Base-by-base conservation (phyloP, 1,284 basidiomycete species). In the Prillingera fragicola region DNA sequence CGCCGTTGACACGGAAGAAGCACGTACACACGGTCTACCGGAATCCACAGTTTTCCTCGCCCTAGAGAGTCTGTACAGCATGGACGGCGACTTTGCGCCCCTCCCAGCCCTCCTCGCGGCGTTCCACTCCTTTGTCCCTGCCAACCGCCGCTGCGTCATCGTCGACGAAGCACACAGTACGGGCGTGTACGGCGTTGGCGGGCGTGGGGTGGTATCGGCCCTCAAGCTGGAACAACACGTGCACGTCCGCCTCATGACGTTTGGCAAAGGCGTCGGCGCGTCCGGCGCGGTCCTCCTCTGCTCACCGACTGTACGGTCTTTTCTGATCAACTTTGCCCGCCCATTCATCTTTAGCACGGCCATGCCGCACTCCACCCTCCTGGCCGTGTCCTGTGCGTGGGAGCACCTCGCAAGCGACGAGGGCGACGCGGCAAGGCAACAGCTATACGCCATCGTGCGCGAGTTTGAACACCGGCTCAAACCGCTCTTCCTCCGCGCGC, bases 81-180 rank as follows among this genome's bases (percentile, higher is more conserved):
- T 96, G 92, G 92, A 96, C 59, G 92, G 92, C 14, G 92, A 90
- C 36, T 77, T 92, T 47, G 80, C 86, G 1, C 88, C 89, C 1
- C 73, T 96, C 13, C 50, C 53, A 6, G 76, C 79, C 26, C 82
- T 95, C 43, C 76, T 77, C 18, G 58, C 59, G 5, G 62, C 77
- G 0, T 62, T 87, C 6, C 52, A 62, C 9, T 57, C 60, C 21
- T 62, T 81, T 24, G 48, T 76, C 10, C 59, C 61, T 8, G 45
- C 52, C 61, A 13, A 54, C 43, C 45, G 65, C 34, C 64, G 66
- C 44, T 84, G 76, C 50, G 73, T 62, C 75, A 85, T 55, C 66
- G 38, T 88, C 18, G 83, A 81, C 56, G 92, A 96, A 65, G 89
- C 88, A 1, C 90, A 96, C 65, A 78, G 86, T 5, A 94, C 87